A percentile compares a stretch with the other conserved stretches of the same genome.
Conservation (phyloP, 2,329 filamentous ascomycete species). For the Dryadomyces quercus-mongolicae region DNA sequence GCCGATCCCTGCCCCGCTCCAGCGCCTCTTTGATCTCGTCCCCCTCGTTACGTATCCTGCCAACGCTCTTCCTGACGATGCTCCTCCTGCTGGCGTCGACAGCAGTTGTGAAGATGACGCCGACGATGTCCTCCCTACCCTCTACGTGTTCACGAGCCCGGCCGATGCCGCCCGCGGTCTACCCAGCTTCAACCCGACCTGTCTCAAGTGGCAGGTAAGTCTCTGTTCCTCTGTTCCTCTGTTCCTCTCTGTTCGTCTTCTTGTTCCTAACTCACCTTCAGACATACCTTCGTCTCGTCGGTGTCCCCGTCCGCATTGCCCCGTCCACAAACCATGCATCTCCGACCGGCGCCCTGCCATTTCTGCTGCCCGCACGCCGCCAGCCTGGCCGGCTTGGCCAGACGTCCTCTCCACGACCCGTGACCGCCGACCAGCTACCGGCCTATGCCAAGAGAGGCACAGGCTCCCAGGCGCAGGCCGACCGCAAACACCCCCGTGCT, state of each 20-base stretch:
- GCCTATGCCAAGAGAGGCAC: slow-evolving; percentile 8
- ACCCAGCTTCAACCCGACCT: slow-evolving; percentile 83
- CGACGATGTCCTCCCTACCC: slow-evolving; percentile 28
- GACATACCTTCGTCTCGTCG: slow-evolving; percentile 72
- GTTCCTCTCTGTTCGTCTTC: too few species aligned
- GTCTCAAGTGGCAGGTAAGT: slow-evolving; percentile 89
- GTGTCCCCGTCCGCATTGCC: slow-evolving; percentile 52
- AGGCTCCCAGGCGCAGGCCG: not conserved
- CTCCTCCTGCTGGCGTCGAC: slow-evolving; percentile 10
- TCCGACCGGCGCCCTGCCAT: slow-evolving; percentile 77
- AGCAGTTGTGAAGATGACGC: slow-evolving; percentile 14
- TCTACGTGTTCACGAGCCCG: slow-evolving; percentile 67
- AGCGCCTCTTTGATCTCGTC: slow-evolving; percentile 72
- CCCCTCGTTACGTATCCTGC: slow-evolving; percentile 65
- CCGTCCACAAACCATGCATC: slow-evolving; percentile 89
- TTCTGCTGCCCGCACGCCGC: slow-evolving; percentile 51
- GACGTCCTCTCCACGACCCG: slow-evolving; percentile 6
- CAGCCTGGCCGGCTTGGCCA: slow-evolving; percentile 16
- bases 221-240: too few species aligned
- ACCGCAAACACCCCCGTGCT: slow-evolving; percentile 20
- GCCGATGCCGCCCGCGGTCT: slow-evolving; percentile 46
- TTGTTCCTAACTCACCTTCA: slow-evolving; percentile 21
- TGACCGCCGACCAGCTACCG: slow-evolving; percentile 15
- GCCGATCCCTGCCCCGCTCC: slow-evolving; percentile 59
- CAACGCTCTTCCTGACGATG: slow-evolving; percentile 56